phyloP scores from a whole-genome alignment of 2,329 filamentous ascomycete genomes.

The Colletotrichum viniferum region DNA sequence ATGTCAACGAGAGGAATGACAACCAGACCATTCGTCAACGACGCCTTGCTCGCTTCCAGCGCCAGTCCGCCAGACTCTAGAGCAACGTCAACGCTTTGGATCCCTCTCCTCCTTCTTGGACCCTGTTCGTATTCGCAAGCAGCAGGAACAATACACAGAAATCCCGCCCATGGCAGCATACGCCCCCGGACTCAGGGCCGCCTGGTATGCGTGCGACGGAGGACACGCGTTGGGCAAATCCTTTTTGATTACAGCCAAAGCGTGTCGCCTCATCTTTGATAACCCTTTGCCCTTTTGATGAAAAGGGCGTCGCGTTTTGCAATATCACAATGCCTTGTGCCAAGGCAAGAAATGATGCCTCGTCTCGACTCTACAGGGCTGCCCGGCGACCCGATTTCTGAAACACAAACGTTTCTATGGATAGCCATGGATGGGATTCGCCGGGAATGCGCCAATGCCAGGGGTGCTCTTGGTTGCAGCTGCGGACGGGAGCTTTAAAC shows the following conservation, averaged over 20 bases:
- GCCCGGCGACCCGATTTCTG: constrained; percentile 3
- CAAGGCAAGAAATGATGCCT: background rate
- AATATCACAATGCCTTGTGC: background rate
- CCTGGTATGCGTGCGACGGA: background rate
- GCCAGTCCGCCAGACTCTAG: background rate
- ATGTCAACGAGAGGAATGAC: background rate
- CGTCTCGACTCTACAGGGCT: background rate
- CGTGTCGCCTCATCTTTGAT: background rate
- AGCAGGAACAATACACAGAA: background rate
- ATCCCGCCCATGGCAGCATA: background rate
- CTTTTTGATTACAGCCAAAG: background rate
- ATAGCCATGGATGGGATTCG: constrained; percentile 4
- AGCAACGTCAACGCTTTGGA: background rate
- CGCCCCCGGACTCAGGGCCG: background rate
- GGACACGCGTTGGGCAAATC: background rate
- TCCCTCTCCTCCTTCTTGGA: background rate
- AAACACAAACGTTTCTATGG: constrained; percentile 3
- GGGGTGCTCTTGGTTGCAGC: constrained; percentile 1
- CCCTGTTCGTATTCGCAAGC: background rate
- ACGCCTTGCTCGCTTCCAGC: background rate
- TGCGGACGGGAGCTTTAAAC: background rate
- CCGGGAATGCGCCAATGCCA: background rate
- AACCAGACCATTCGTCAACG: background rate
- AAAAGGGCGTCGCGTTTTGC: background rate
- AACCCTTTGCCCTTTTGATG: background rate